phyloP scores from a whole-genome alignment of 305 asterid genomes.

The Stenogyne calaminthoides region DNA sequence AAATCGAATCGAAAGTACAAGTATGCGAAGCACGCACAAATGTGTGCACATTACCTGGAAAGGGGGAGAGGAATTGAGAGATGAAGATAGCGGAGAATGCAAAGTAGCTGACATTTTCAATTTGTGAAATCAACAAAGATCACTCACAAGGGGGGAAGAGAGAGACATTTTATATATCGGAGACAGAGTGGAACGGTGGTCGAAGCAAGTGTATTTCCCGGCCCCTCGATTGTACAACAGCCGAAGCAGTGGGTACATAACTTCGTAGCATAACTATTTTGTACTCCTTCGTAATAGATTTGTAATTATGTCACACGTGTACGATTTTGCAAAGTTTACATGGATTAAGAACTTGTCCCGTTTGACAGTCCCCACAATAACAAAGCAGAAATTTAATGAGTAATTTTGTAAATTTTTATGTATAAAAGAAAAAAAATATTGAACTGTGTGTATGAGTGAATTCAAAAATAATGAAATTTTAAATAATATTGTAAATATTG shows the following conservation, averaged over 20 bases:
- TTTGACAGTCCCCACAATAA: too few species aligned
- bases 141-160: neutral
- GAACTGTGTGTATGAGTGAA: too few species aligned
- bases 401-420: too few species aligned
- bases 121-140: conserved; percentile 18
- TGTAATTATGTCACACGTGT: neutral
- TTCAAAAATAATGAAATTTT: too few species aligned
- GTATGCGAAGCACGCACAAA: neutral
- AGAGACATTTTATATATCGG: neutral
- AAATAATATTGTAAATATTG: too few species aligned
- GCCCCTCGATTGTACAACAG: neutral
- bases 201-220: neutral
- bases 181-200: neutral
- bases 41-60: conserved; percentile 37
- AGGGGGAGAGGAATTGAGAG: conserved; percentile 50
- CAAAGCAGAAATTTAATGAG: too few species aligned
- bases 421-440: too few species aligned
- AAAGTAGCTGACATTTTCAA: conserved; percentile 62
- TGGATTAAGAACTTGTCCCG: too few species aligned
- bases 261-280: neutral
- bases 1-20: neutral
- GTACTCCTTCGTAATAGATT: too few species aligned
- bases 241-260: neutral
- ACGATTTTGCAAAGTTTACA: too few species aligned
- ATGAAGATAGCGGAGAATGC: conserved; percentile 67